Conservation (phyloP, 2,329 filamentous ascomycete species). For the Fonsecaea pugnacius region DNA sequence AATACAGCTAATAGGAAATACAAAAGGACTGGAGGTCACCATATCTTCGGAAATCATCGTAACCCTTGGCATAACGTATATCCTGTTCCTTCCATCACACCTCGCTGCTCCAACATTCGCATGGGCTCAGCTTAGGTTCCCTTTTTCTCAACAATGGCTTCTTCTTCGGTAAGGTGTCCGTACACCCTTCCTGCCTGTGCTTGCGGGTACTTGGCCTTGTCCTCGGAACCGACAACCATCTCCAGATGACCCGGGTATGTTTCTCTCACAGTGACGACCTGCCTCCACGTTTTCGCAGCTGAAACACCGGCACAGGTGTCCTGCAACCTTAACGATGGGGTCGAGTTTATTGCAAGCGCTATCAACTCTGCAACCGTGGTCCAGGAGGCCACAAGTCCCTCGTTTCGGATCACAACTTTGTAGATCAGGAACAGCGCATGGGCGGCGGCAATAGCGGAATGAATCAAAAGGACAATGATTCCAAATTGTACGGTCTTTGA, state of each 20-base stretch:
- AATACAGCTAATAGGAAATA: not conserved
- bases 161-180: constrained; percentile 11
- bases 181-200: constrained; percentile 20
- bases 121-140: not conserved
- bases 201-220: constrained; percentile 15
- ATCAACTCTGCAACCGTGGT: constrained; percentile 29
- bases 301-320: constrained; percentile 31
- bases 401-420: constrained; percentile 19
- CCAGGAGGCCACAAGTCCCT: constrained; percentile 30
- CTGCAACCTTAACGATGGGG: constrained; percentile 25
- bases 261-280: constrained; percentile 27
- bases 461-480: constrained; percentile 28
- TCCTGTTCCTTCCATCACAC: not conserved
- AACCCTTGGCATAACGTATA: not conserved
- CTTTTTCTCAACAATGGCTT: not conserved
- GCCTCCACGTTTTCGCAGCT: constrained; percentile 26
- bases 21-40: not conserved
- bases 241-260: constrained; percentile 26
- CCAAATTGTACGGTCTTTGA: constrained; percentile 30
- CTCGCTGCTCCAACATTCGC: not conserved
- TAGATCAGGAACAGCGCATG: constrained; percentile 28
- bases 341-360: constrained; percentile 29
- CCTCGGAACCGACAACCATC: constrained; percentile 28
- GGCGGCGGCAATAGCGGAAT: constrained; percentile 13
- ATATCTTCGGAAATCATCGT: not conserved